Evolutionary conservation across 805 yeast species (phyloP).

Genomic region (Barnettozyma pratensis): DNA sequence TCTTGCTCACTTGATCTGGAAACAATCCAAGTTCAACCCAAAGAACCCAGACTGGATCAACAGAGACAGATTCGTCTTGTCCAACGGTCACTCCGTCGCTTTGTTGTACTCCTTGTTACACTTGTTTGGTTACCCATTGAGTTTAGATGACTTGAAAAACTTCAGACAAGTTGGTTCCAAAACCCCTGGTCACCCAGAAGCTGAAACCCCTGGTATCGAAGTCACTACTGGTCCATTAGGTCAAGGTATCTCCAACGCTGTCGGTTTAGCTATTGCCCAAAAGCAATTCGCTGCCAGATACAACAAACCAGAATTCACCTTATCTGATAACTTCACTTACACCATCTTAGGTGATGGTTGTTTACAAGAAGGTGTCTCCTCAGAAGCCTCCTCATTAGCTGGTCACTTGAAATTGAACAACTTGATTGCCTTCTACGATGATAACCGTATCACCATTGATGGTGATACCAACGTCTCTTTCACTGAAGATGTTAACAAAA

Average conservation of each 20-base stretch:
- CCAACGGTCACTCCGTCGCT: constrained; percentile 97
- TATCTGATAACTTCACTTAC: constrained; percentile 76
- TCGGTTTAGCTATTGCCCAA: constrained; percentile 95
- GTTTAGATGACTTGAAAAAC: constrained; percentile 80
- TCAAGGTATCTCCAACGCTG: constrained; percentile 95
- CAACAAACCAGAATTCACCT: constrained; percentile 76
- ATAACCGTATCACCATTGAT: constrained; percentile 94
- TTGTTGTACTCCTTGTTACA: constrained; percentile 80
- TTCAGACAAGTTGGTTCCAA: constrained; percentile 89
- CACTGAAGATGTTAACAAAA: constrained; percentile 83
- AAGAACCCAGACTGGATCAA: constrained; percentile 88
- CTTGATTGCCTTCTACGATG: constrained; percentile 93
- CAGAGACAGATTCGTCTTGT: constrained; percentile 91
- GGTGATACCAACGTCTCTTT: constrained; percentile 87
- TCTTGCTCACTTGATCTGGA: constrained; percentile 83
- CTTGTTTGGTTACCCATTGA: constrained; percentile 74
- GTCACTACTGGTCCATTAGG: constrained; percentile 99
- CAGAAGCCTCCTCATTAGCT: constrained; percentile 92
- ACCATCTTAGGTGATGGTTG: constrained; percentile 94
- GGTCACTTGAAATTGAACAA: constrained; percentile 93
- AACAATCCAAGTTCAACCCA: constrained; percentile 82
- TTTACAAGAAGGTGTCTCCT: constrained; percentile 95
- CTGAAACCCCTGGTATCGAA: constrained; percentile 86
- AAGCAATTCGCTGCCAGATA: constrained; percentile 86
- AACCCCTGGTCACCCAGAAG: constrained; percentile 98